Conservation (phyloP, 352 stramenopile genomes). For the Globisporangium abappressorium region DNA sequence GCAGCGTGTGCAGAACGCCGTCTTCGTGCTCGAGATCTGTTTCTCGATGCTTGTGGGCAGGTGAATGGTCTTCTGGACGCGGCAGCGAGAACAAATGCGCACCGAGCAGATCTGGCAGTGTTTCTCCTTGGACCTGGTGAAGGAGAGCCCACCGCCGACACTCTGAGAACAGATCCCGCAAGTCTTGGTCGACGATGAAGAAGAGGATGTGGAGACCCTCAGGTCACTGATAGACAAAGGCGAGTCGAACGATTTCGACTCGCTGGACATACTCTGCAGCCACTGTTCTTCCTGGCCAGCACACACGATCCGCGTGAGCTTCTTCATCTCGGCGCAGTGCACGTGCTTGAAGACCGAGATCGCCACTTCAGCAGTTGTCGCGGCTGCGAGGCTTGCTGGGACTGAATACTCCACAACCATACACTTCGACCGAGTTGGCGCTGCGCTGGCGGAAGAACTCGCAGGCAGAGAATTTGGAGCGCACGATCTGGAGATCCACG, state of each 20-base stretch:
- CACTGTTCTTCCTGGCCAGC: too few species aligned
- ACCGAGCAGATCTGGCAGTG: constrained; percentile 6
- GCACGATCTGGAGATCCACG: constrained; percentile 4
- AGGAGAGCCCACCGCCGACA: background rate
- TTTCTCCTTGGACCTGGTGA: constrained; percentile 3
- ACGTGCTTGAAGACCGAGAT: background rate
- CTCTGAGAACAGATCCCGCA: background rate
- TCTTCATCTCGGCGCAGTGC: constrained; percentile 21
- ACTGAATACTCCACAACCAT: background rate
- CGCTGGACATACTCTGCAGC: too few species aligned
- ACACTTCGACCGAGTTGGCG: background rate
- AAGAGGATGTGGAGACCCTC: too few species aligned
- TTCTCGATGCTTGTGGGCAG: constrained; percentile 20
- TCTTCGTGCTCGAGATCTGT: constrained; percentile 18
- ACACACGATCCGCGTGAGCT: background rate
- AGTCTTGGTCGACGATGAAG: too few species aligned
- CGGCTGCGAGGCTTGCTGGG: background rate
- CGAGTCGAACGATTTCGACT: too few species aligned
- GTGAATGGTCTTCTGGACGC: constrained; percentile 19
- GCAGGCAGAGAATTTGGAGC: background rate
- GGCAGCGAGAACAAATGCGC: constrained; percentile 21
- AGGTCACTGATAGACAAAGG: too few species aligned
- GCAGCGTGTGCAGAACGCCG: constrained; percentile 31
- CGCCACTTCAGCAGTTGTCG: background rate
- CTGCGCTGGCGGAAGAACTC: background rate